Base-by-base conservation (phyloP, 805 yeast genomes). In the Wickerhamomyces chambardii region DNA sequence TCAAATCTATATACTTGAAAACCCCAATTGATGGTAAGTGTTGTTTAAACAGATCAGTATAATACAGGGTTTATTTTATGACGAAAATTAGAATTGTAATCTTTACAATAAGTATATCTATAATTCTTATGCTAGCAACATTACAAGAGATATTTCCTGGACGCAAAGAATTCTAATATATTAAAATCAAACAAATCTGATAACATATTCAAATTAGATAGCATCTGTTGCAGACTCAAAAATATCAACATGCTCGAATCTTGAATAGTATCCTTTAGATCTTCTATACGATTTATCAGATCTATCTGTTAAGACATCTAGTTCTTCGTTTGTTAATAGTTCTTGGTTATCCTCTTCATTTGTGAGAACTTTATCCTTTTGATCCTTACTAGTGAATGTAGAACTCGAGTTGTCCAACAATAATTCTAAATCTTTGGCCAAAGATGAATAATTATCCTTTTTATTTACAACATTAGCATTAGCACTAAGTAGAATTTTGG, bases 221-320 rank as follows among this genome's bases (percentile, higher is more conserved):
- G 27, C 45, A 3, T 55, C 51, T 12, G 56, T 39, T 1, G 55
- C 49, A 0, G 66, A 62, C 43, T 65, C 69, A 34, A 65, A 65
- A 21, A 64, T 45, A 17, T 51, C 56, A 2, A 63, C 42, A 37
- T 64, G 68, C 4, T 61, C 56, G 35, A 55, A 51, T 5, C 50
- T 43, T 7, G 48, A 41, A 14, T 35, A 40, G 27, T 39, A 43
- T 11, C 39, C 42, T 24, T 50, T 36, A 15, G 51, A 45, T 22
- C 58, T 45, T 9, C 36, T 28, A 47, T 70, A 75, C 6, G 76
- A 67, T 16, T 54, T 55, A 1, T 48, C 47, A 2, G 70, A 57
- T 34, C 84, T 59, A 46, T 74, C 77, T 25, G 66, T 42, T 34
- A 78, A 41, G 41, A 71, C 81, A 1, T 53, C 46, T 26, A 78